phyloP scores from a whole-genome alignment of 179 eudicot species.

The Nepenthes alata region DNA sequence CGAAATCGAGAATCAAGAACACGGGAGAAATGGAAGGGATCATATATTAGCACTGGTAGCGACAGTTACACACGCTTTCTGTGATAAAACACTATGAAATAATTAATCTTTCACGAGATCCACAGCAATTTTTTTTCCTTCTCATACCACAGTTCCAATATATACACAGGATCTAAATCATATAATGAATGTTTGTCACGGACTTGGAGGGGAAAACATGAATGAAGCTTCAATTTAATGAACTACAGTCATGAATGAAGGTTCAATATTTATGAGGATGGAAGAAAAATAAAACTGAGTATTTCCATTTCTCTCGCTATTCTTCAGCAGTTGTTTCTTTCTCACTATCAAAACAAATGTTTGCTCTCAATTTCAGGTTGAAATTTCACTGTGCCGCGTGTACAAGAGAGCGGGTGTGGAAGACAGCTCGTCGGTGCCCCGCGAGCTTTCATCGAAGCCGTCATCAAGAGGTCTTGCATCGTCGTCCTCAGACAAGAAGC shows the following conservation, averaged over 20 bases:
- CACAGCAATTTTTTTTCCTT: too few species aligned
- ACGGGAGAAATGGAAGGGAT: not conserved
- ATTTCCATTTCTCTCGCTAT: too few species aligned
- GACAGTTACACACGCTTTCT: too few species aligned
- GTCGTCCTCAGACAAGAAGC: not conserved
- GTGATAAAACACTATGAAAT: too few species aligned
- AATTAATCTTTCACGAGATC: too few species aligned
- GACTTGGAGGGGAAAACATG: slow-evolving; percentile 19
- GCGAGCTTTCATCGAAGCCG: slow-evolving; percentile 27
- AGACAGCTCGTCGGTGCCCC: slow-evolving; percentile 56
- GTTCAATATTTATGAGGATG: not conserved
- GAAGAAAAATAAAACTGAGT: not conserved
- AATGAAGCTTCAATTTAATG: slow-evolving; percentile 17
- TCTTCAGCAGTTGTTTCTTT: too few species aligned
- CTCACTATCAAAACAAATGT: too few species aligned
- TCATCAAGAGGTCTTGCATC: slow-evolving; percentile 15
- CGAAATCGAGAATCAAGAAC: slow-evolving; percentile 48
- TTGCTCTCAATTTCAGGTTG: slow-evolving; percentile 32
- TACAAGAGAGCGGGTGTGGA: slow-evolving; percentile 82
- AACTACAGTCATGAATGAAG: not conserved
- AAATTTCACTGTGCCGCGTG: slow-evolving; percentile 81
- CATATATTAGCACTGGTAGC: too few species aligned
- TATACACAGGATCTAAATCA: not conserved
- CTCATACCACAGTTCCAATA: not conserved
- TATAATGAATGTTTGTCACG: slow-evolving; percentile 14